Evolutionary conservation across 345 rosid genomes (phyloP), one percentile per base, ranked within the genome.

Genomic region (Syzygium grande): DNA sequence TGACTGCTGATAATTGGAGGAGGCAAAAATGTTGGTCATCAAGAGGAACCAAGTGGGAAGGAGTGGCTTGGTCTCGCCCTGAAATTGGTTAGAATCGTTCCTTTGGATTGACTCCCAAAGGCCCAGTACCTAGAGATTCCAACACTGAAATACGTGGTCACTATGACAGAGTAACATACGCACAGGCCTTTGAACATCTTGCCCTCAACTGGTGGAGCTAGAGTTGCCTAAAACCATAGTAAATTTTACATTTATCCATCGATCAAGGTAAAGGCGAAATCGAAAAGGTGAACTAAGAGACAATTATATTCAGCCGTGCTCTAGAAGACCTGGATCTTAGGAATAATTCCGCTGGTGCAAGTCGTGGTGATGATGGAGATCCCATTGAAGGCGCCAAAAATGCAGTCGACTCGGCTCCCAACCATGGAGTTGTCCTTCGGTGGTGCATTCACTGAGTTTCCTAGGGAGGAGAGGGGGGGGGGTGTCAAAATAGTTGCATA

Each of bases 171-270:
- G 77, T 91, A 95, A 84, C 95, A 95, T 0, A 94, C 52, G 84
- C 93, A 92, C 29, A 93, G 85, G 25, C 95, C 97, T 89, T 92
- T 95, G 78, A 93, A 92, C 95, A 94, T 93, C 91, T 95, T 94
- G 41, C 95, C 97, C 88, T 92, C 91, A 19, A 93, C 94, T 2
- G 94, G 95, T 7, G 94, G 91, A 23, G 94, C 95, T 53, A 95
- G 65, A 4, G 97, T 94, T 87, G 95, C 94, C 94, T 91, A 84
- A 41, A 87, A 84, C 46, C 46, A 34, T 10, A 19, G 46, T 1
- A 9, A 2, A 2, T 34, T 19, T 38, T 19, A 68, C 80, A 68
- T 9, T 9, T 19, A 19, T 9, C 0, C 30, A 51, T 58, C 5
- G 1, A 78, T 14, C 54, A 7, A 25, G 29, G 85, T 9, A 5